phyloP scores from a whole-genome alignment of 176 grass and related monocot genomes.

The Stipa capillata region DNA sequence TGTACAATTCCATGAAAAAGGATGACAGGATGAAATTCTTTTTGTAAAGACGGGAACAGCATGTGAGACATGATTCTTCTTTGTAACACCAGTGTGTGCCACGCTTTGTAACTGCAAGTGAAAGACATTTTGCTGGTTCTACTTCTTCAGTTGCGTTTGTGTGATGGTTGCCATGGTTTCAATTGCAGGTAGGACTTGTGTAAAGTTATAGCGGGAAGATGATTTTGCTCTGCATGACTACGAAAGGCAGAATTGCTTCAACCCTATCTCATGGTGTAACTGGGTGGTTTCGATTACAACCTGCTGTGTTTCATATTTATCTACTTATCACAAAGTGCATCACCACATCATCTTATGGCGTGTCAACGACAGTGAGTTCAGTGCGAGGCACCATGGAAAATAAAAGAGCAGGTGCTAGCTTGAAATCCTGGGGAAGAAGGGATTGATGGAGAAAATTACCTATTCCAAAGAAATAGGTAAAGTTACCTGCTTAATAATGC shows the following conservation, averaged over 20 bases:
- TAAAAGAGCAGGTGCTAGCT: background rate
- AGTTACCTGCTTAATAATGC: background rate
- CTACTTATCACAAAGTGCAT: background rate
- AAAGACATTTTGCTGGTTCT: background rate
- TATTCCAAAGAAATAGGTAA: background rate
- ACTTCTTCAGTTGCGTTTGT: background rate
- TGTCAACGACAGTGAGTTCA: background rate
- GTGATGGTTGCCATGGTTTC: background rate
- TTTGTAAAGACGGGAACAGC: slow-evolving; percentile 25
- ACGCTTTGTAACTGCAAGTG: background rate
- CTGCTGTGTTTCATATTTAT: background rate
- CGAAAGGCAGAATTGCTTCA: background rate
- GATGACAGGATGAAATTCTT: slow-evolving; percentile 82
- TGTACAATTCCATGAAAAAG: slow-evolving; percentile 80
- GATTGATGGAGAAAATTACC: background rate
- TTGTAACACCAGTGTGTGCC: background rate
- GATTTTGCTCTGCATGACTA: background rate
- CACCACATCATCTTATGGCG: background rate
- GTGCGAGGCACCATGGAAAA: background rate
- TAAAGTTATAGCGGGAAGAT: background rate
- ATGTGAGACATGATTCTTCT: background rate
- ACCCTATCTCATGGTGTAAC: background rate
- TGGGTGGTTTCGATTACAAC: background rate
- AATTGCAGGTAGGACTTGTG: background rate
- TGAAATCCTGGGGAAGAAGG: background rate